These are phyloP conservation scores for Phaeosphaeria sp. DNA, from an alignment of 2,329 filamentous ascomycete species.

Conservation along the genomic window DNA sequence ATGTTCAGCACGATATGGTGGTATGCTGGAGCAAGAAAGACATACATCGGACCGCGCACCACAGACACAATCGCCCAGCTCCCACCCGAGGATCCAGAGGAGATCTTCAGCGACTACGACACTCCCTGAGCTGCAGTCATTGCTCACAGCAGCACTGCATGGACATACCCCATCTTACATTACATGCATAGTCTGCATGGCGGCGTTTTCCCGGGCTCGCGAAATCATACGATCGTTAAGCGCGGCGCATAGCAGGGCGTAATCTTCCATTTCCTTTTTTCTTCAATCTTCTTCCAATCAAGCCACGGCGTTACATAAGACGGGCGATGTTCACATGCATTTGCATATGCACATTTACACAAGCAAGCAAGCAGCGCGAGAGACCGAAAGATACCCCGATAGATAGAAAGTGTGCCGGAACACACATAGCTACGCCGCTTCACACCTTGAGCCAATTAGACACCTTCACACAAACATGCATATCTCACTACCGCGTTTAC, in stretches of 20 bases:
- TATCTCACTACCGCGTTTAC: too few species aligned
- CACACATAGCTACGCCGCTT: background rate
- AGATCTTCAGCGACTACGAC: conserved; percentile 45
- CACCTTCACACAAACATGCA: too few species aligned
- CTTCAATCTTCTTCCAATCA: background rate
- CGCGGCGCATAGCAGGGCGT: background rate
- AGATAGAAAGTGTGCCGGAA: background rate
- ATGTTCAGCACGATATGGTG: conserved; percentile 55
- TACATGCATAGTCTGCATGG: background rate
- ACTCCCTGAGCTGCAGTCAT: conserved; percentile 21
- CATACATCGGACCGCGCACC: conserved; percentile 66
- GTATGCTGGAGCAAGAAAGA: conserved; percentile 52
- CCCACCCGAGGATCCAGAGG: conserved; percentile 51
- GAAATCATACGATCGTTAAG: background rate
- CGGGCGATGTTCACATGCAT: background rate
- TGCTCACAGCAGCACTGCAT: background rate
- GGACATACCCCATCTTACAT: background rate
- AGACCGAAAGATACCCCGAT: background rate
- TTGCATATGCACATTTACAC: background rate
- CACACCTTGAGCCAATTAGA: too few species aligned
- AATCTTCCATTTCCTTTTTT: background rate
- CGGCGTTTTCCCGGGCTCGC: background rate
- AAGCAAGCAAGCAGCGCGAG: background rate
- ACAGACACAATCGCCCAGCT: conserved; percentile 58
- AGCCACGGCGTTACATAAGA: background rate